A percentile compares a stretch with the other conserved stretches of the same genome.
These are phyloP conservation scores for Gentiana dahurica DNA, from an alignment of 257 asterid genomes.

Conservation along the genomic window DNA sequence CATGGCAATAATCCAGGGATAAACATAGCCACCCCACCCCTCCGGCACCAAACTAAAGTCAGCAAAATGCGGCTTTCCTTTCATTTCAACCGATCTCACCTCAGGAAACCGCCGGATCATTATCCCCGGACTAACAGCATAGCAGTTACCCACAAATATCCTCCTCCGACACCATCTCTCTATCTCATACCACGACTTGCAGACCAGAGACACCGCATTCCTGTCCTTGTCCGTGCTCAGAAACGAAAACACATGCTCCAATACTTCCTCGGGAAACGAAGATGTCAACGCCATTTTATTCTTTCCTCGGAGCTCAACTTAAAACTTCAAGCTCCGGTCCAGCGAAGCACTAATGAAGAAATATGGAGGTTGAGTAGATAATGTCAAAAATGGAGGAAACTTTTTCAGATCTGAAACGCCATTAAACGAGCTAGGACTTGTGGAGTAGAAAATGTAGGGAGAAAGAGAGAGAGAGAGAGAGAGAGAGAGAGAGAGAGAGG, in stretches of 20 bases:
- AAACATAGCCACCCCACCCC: constrained; percentile 75
- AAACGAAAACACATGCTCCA: constrained; percentile 76
- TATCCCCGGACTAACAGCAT: constrained; percentile 55
- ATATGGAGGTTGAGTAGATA: constrained; percentile 25
- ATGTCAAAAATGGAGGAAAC: constrained; percentile 1
- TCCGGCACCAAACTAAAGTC: constrained; percentile 88
- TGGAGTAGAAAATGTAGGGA: constrained; percentile 1
- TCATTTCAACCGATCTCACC: constrained; percentile 59
- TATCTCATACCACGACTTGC: constrained; percentile 91
- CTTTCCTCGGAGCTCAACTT: not conserved
- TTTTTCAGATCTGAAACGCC: constrained; percentile 28
- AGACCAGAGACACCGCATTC: constrained; percentile 74
- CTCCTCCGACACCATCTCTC: constrained; percentile 84
- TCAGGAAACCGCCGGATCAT: constrained; percentile 79
- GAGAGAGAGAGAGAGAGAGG: constrained; percentile 7
- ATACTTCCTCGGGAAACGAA: constrained; percentile 73
- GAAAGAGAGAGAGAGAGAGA: constrained; percentile 3
- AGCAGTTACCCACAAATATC: constrained; percentile 77
- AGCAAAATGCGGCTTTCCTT: constrained; percentile 95
- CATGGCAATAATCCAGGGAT: constrained; percentile 74
- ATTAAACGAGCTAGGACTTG: constrained; percentile 30
- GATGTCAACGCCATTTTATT: constrained; percentile 37
- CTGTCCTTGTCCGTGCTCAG: constrained; percentile 54
- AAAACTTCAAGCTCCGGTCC: not conserved
- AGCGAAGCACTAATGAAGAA: not conserved